Evolutionary conservation across 495 filamentous ascomycete genomes (phyloP).

Genomic region (Chaetomium fimeti): DNA sequence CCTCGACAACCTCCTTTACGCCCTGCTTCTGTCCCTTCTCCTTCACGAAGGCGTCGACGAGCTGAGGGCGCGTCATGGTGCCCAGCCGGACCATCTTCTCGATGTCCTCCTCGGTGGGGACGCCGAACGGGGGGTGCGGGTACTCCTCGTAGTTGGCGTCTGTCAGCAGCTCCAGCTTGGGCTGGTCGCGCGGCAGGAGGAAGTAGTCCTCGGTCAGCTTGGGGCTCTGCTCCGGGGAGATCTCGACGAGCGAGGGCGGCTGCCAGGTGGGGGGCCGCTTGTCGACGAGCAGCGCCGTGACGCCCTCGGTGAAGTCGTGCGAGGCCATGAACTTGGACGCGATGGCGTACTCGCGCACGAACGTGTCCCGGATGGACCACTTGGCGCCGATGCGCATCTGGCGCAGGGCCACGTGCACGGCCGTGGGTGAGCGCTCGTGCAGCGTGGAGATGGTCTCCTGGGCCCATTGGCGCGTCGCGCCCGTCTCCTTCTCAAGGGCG

Average conservation of each 20-base stretch:
- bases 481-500: slow-evolving; percentile 60
- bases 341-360: slow-evolving; percentile 76
- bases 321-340: slow-evolving; percentile 80
- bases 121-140: slow-evolving; percentile 60
- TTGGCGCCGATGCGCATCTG: slow-evolving; percentile 70
- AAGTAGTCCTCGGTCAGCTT: slow-evolving; percentile 63
- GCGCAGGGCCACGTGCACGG: slow-evolving; percentile 74
- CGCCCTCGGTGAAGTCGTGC: slow-evolving; percentile 85
- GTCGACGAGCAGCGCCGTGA: slow-evolving; percentile 68
- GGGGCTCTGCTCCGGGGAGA: slow-evolving; percentile 40
- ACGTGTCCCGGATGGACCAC: slow-evolving; percentile 80
- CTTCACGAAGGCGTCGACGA: slow-evolving; percentile 52
- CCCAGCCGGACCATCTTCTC: slow-evolving; percentile 50
- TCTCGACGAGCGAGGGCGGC: slow-evolving; percentile 64
- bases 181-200: slow-evolving; percentile 32
- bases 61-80: slow-evolving; percentile 37
- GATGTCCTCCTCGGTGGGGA: slow-evolving; percentile 75
- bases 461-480: slow-evolving; percentile 64
- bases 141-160: slow-evolving; percentile 60
- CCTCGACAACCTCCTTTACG: slow-evolving; percentile 55
- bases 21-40: slow-evolving; percentile 52
- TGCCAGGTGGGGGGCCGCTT: slow-evolving; percentile 68
- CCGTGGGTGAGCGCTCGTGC: slow-evolving; percentile 72
- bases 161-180: slow-evolving; percentile 51
- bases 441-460: slow-evolving; percentile 67